Percentiles rank a stretch among this genome's conserved stretches.
phyloP scores from a whole-genome alignment of 1,284 basidiomycete species.

The Rhodofomes roseus region DNA sequence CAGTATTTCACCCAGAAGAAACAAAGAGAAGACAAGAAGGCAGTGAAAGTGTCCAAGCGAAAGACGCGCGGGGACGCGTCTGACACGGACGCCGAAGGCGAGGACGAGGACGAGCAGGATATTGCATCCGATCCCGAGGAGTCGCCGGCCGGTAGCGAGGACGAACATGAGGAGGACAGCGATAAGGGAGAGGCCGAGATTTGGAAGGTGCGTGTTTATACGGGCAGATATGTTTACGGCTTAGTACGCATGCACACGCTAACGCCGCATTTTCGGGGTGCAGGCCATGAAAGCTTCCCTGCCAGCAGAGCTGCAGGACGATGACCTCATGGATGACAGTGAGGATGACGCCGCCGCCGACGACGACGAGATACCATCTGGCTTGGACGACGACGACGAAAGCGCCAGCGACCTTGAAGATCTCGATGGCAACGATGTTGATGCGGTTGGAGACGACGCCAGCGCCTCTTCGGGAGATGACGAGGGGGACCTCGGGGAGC shows the following conservation, averaged over 20 bases:
- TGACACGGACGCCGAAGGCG: slow-evolving; percentile 24
- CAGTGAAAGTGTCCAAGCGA: slow-evolving; percentile 40
- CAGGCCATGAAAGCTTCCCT: slow-evolving; percentile 85
- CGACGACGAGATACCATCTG: slow-evolving; percentile 30
- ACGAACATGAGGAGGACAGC: slow-evolving; percentile 37
- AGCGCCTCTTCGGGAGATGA: slow-evolving; percentile 13
- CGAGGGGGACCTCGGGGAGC: slow-evolving; percentile 20
- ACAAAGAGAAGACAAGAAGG: slow-evolving; percentile 46
- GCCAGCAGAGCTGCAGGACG: slow-evolving; percentile 49
- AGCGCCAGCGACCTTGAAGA: slow-evolving; percentile 15
- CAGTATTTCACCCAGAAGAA: slow-evolving; percentile 64
- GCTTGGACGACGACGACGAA: slow-evolving; percentile 30
- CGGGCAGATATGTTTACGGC: too few species aligned
- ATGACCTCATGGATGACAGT: slow-evolving; percentile 35
- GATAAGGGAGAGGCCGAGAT: slow-evolving; percentile 67
- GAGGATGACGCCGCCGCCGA: slow-evolving; percentile 32
- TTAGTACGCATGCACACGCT: too few species aligned
- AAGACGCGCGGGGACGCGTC: slow-evolving; percentile 33
- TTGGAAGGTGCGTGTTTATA: slow-evolving; percentile 81
- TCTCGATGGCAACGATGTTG: slow-evolving; percentile 25
- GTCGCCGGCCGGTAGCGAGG: slow-evolving; percentile 22
- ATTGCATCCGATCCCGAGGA: slow-evolving; percentile 30
- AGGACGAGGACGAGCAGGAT: slow-evolving; percentile 19
- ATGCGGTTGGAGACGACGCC: slow-evolving; percentile 27
- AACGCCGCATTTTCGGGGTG: neutral